Evolutionary conservation across 805 yeast species (phyloP).

Genomic region (Pichia deserticola): DNA sequence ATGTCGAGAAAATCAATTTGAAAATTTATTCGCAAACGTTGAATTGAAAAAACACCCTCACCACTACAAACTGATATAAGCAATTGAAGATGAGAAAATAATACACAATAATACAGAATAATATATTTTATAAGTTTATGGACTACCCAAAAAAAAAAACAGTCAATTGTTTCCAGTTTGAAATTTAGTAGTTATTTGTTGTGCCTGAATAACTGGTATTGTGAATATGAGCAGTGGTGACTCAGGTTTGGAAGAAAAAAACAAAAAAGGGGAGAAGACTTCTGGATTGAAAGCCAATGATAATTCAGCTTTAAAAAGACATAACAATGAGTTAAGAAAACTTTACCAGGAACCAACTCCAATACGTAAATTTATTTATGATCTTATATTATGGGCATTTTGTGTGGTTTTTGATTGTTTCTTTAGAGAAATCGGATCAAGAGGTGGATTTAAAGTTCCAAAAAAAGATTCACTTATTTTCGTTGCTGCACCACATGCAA

Average conservation of each 20-base stretch:
- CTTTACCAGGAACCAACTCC: constrained; percentile 32
- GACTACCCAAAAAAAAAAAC: not conserved
- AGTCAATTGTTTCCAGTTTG: too few species aligned
- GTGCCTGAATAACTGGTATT: too few species aligned
- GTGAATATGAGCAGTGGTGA: too few species aligned
- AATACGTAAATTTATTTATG: constrained; percentile 38
- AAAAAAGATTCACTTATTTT: constrained; percentile 60
- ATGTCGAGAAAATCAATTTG: too few species aligned
- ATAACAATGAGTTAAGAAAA: constrained; percentile 11
- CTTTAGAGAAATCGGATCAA: constrained; percentile 65
- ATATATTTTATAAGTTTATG: too few species aligned
- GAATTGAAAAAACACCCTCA: too few species aligned
- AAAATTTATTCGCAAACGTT: too few species aligned
- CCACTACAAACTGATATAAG: too few species aligned
- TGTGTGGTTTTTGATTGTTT: constrained; percentile 45
- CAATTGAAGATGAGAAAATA: too few species aligned
- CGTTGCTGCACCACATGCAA: constrained; percentile 80
- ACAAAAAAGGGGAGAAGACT: not conserved
- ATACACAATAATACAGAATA: too few species aligned
- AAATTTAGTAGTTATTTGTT: too few species aligned
- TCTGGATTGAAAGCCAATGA: not conserved
- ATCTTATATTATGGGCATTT: constrained; percentile 45
- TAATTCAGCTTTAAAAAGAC: not conserved
- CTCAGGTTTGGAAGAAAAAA: not conserved
- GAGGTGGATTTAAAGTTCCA: constrained; percentile 63